Base-by-base conservation (phyloP, 768 basidiomycete species). In the Hygrocybe coccinea region DNA sequence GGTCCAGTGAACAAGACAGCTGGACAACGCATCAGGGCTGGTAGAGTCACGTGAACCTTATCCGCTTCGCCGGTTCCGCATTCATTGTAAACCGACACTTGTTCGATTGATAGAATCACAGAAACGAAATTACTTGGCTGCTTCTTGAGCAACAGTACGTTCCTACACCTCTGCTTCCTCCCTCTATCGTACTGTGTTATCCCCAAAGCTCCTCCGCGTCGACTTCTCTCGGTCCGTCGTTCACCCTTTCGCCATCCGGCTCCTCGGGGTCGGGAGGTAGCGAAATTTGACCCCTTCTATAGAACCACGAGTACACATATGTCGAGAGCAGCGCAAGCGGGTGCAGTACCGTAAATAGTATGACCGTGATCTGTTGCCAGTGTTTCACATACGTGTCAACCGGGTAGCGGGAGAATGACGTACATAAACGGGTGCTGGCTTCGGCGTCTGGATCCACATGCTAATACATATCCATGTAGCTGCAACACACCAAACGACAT, bases 401-500 rank as follows among this genome's bases (percentile, higher is more conserved):
- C 14, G 25, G 33, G 19, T 41, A 8, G 35, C 36, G 9, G 41
- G 35, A 22, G 34, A 25, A 48, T 37, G 43, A 44, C 38, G 25
- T 59, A 89, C 86, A 60, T 81, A 81, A 12, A 91, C 81, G 2
- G 81, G 75, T 6, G 74, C 73, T 0, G 87, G 83, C 58, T 89
- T 89, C 0, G 85, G 86, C 24, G 73, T 64, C 3, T 74, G 71
- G 21, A 70, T 67, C 84, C 85, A 88, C 4, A 91, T 71, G 60
- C 82, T 82, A 19, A 84, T 73, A 56, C 82, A 82, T 19, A 87
- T 77, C 89, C 89, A 91, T 0, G 82, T 84, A 0, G 87, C 84
- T 0, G 85, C 85, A 12, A 85, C 74, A 35, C 84, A 82, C 86
- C 87, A 90, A 0, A 90, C 85, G 48, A 91, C 69, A 61, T 91